Evolutionary conservation across 768 basidiomycete species (phyloP), one percentile per base, ranked within the genome.

Genomic region (Tricholomella constricta): DNA sequence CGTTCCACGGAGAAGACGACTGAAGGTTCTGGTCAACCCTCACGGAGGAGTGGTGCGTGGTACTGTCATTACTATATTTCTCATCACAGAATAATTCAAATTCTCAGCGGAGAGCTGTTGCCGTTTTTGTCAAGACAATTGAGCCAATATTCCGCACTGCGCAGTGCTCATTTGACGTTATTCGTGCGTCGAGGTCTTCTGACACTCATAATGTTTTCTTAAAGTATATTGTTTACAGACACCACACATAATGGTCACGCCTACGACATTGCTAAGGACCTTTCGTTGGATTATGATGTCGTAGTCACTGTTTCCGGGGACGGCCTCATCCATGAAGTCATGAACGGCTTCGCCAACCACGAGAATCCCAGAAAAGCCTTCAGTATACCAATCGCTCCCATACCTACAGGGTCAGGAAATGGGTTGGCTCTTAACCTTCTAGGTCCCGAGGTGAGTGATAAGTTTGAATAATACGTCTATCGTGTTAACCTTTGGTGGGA

Each of bases 341-440:
- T 93, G 65, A 95, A 95, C 62, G 93, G 92, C 2, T 82, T 94
- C 51, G 84, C 88, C 2, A 72, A 84, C 48, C 86, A 89, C 52
- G 68, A 72, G 25, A 73, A 84, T 32, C 82, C 86, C 2, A 65
- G 72, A 31, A 75, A 73, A 42, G 91, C 88, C 0, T 80, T 94
- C 51, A 65, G 64, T 40, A 82, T 84, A 26, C 90, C 93, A 1
- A 69, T 95, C 22, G 83, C 84, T 0, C 90, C 87, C 3, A 83
- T 94, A 62, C 90, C 93, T 5, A 85, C 87, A 15, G 91, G 91
- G 2, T 89, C 89, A 11, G 91, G 87, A 4, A 94, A 94, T 58
- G 91, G 83, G 2, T 69, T 87, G 20, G 78, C 85, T 22, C 66
- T 94, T 22, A 92, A 91, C 61, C 66, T 94, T 15, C 68, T 92